Evolutionary conservation across 306 rosid genomes (phyloP), one percentile per base, ranked within the genome.

Genomic region (Senna tora): DNA sequence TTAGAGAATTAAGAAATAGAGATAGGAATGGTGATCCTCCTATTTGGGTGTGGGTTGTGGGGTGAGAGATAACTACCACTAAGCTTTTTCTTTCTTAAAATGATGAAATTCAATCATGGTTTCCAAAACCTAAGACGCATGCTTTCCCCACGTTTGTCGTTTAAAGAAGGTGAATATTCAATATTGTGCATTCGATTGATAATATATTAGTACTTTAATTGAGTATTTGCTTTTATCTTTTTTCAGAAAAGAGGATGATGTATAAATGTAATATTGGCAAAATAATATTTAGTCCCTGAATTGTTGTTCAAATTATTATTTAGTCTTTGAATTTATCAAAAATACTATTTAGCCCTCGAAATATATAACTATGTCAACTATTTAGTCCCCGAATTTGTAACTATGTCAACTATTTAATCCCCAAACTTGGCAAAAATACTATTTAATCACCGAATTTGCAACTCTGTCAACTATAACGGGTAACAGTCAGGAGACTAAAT

Each of bases 91-190:
- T 25, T 25, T 76, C 75, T n/a, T 32, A 75, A 79, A 61, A 67
- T 54, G 32, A 53, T 56, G 75, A 25, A 1, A 25, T 1, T 52
- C 67, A 81, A 82, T 84, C 52, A 88, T 84, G 82, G 77, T 45
- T 55, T 66, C 28, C 39, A 34, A 73, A 84, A 53, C 84, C 83
- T 56, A 73, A 78, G 82, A 73, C 79, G 49, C 83, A 76, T 78
- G 78, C 86, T 80, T 86, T 86, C 62, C 67, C 77, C 85, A 65
- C 50, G 67, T 62, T 62, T 62, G 67, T 62, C 67, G 50, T 62
- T 39, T 17, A 62, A 62, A 62, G 67, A 39, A 62, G 71, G 54
- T 46, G 59, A 71, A 76, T 56, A 62, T 41, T 46, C 52, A 71
- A 76, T 56, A 62, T 41, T 72, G 46, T 11, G 47, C 73, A 72